Percentiles rank a stretch among this genome's conserved stretches.
phyloP scores from a whole-genome alignment of 192 early-diverging fungal species.

The Obelidium mucronatum region DNA sequence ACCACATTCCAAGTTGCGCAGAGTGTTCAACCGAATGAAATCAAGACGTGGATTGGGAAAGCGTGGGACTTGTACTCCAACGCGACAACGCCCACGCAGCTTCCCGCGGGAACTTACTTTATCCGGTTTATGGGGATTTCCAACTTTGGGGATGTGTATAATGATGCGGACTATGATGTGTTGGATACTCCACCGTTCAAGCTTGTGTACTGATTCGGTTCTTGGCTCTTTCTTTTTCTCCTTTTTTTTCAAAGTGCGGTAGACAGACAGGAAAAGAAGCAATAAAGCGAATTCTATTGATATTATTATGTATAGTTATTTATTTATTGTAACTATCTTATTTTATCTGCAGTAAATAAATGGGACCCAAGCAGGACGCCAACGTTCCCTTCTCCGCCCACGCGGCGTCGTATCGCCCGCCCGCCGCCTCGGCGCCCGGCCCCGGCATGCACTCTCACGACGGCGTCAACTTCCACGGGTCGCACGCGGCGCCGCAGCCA shows the following conservation, averaged over 20 bases:
- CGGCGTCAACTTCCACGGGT: constrained; percentile 31
- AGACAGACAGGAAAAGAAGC: no score
- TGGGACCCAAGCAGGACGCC: no score
- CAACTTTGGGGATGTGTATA: neutral
- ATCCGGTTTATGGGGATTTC: neutral
- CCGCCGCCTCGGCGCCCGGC: neutral
- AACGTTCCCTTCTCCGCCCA: constrained; percentile 12
- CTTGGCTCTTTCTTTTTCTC: no score
- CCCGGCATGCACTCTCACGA: constrained; percentile 39
- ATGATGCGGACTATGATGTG: neutral
- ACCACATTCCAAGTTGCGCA: neutral
- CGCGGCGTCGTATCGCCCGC: constrained; percentile 14
- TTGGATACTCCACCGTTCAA: neutral
- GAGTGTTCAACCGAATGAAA: neutral
- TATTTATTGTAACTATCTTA: no score
- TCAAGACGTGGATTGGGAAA: neutral
- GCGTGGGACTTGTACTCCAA: constrained; percentile 4
- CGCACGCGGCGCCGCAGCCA: neutral
- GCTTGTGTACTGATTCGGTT: neutral
- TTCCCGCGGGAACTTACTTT: neutral
- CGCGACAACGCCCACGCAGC: neutral
- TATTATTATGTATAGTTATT: no score
- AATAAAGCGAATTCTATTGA: no score
- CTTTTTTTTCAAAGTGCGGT: no score
- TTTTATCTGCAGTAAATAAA: no score